phyloP scores from a whole-genome alignment of 2,329 filamentous ascomycete species.

The Colletotrichum orbiculare region DNA sequence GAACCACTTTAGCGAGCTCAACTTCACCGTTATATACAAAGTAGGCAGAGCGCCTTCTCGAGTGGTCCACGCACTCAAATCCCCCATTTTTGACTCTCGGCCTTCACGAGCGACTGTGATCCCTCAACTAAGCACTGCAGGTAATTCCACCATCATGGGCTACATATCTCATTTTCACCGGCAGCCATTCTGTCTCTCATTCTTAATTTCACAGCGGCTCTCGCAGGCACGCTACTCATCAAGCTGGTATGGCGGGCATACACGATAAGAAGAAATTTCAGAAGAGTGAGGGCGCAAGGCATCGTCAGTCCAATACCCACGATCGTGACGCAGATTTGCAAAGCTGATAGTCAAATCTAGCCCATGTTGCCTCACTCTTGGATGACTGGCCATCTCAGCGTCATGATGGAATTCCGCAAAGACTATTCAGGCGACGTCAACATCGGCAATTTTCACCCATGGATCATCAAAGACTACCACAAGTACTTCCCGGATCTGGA shows the following conservation, averaged over 20 bases:
- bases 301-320: not conserved
- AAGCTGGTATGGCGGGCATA: slow-evolving; percentile 12
- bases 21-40: no score
- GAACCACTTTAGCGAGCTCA: no score
- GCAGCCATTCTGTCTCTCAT: slow-evolving; percentile 14
- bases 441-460: slow-evolving; percentile 8
- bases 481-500: slow-evolving; percentile 23
- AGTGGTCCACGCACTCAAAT: no score
- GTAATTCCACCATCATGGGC: not conserved
- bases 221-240: not conserved
- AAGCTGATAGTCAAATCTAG: not conserved
- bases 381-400: slow-evolving; percentile 16
- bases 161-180: slow-evolving; percentile 1
- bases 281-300: slow-evolving; percentile 7
- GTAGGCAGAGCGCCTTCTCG: no score
- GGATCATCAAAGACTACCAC: slow-evolving; percentile 24
- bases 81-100: no score
- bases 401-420: slow-evolving; percentile 22
- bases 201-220: not conserved
- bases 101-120: no score
- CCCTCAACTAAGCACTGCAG: no score
- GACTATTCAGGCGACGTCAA: slow-evolving; percentile 12
- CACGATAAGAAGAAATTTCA: slow-evolving; percentile 10
- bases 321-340: accelerated
- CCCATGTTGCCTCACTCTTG: slow-evolving; percentile 22